Evolutionary conservation across 2,329 filamentous ascomycete genomes (phyloP).

Genomic region (Neofusicoccum cordaticola): DNA sequence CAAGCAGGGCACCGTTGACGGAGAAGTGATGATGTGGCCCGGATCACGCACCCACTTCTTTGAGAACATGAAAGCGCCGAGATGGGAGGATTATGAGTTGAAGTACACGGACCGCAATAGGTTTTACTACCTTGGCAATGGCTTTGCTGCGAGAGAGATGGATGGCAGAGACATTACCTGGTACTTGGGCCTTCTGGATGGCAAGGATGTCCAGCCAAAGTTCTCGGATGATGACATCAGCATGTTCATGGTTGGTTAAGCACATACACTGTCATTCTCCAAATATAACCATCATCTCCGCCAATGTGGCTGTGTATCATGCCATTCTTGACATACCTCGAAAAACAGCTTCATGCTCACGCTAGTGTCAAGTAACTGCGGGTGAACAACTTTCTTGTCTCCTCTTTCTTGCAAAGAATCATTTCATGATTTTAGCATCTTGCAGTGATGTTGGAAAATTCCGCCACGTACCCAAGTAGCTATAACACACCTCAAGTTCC

Average conservation of each 20-base stretch:
- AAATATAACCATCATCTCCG: no score
- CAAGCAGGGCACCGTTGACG: slow-evolving; percentile 33
- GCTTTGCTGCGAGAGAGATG: slow-evolving; percentile 42
- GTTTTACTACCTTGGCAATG: slow-evolving; percentile 44
- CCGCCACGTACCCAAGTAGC: no score
- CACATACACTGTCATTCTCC: no score
- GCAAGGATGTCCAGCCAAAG: neutral
- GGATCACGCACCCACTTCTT: slow-evolving; percentile 35
- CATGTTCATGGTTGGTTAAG: neutral
- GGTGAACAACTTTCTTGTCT: no score
- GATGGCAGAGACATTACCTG: slow-evolving; percentile 34
- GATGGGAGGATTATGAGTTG: slow-evolving; percentile 48
- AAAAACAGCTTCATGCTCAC: no score
- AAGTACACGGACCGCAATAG: slow-evolving; percentile 39
- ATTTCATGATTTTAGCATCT: no score
- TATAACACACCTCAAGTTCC: no score
- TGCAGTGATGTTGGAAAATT: no score
- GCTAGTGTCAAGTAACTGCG: no score
- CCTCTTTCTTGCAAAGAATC: no score
- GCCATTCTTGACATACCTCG: no score
- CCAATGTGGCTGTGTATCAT: no score
- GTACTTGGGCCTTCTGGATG: slow-evolving; percentile 27
- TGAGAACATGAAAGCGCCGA: slow-evolving; percentile 39
- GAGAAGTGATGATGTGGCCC: slow-evolving; percentile 32
- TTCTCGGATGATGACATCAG: neutral